phyloP scores from a whole-genome alignment of 441 rosid genomes.

The Pelargonium exstipulatum region DNA sequence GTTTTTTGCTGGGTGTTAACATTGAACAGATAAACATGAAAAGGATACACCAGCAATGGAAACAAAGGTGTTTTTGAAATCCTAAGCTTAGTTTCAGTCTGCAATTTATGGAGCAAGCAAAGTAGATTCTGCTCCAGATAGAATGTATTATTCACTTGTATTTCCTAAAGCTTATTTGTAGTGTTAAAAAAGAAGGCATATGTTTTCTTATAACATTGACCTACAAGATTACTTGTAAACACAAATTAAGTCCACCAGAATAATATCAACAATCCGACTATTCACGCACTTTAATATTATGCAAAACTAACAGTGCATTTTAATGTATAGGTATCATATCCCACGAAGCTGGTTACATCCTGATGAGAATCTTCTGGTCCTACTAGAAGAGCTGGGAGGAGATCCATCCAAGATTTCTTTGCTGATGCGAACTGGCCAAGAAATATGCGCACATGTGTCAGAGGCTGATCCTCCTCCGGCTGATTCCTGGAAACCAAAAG shows the following conservation, averaged over 20 bases:
- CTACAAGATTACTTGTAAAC: not conserved
- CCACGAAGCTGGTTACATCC: conserved; percentile 54
- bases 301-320: conserved; percentile 1
- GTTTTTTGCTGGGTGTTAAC: not conserved
- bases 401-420: conserved; percentile 46
- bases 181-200: not conserved
- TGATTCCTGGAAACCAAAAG: conserved; percentile 40
- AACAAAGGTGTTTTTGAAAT: no score
- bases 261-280: not conserved
- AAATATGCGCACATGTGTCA: conserved; percentile 46
- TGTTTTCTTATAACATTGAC: not conserved
- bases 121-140: not conserved
- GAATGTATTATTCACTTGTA: not conserved
- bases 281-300: not conserved
- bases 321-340: conserved; percentile 45
- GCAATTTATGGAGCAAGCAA: not conserved
- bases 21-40: not conserved
- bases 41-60: not conserved
- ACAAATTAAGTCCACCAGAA: not conserved
- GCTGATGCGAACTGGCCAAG: conserved; percentile 35
- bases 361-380: conserved; percentile 48
- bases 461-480: conserved; percentile 49
- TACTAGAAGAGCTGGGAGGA: conserved; percentile 62
- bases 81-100: not conserved
- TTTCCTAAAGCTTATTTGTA: conserved; percentile 3